Evolutionary conservation across 768 basidiomycete species (phyloP).

Genomic region (Floccularia luteovirens): DNA sequence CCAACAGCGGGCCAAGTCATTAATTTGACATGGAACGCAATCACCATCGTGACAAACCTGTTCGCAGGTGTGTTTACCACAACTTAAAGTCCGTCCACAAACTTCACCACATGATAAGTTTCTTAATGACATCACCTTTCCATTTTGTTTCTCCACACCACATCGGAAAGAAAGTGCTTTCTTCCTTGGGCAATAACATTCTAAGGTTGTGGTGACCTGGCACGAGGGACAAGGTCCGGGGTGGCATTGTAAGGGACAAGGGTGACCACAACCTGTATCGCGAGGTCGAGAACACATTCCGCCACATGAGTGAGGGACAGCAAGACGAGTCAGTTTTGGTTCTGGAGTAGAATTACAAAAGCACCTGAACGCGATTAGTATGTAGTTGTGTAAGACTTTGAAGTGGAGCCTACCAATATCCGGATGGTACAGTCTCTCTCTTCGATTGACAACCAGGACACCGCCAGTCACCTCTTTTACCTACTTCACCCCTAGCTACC

Average conservation of each 20-base stretch:
- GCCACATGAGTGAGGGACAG: constrained; percentile 74
- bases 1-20: constrained; percentile 59
- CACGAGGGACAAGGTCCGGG: constrained; percentile 98
- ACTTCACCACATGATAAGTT: constrained; percentile 34
- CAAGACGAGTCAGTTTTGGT: constrained; percentile 60
- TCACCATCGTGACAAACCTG: constrained; percentile 68
- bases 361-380: constrained; percentile 41
- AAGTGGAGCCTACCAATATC: constrained; percentile 47
- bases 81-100: constrained; percentile 44
- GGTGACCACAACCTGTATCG: constrained; percentile 59
- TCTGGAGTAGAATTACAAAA: constrained; percentile 76
- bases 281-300: constrained; percentile 58
- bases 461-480: constrained; percentile 73
- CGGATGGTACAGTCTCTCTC: constrained; percentile 54
- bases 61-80: constrained; percentile 68
- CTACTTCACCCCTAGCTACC: constrained; percentile 56
- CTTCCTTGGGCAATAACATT: constrained; percentile 73
- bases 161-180: constrained; percentile 53
- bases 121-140: constrained; percentile 16
- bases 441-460: constrained; percentile 92
- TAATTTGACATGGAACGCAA: constrained; percentile 58
- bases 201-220: constrained; percentile 64
- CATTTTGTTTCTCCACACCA: constrained; percentile 32
- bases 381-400: background rate
- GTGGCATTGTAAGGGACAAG: constrained; percentile 83